Base-by-base conservation (phyloP, 768 basidiomycete genomes). In the Cystobasidium tubakii region DNA sequence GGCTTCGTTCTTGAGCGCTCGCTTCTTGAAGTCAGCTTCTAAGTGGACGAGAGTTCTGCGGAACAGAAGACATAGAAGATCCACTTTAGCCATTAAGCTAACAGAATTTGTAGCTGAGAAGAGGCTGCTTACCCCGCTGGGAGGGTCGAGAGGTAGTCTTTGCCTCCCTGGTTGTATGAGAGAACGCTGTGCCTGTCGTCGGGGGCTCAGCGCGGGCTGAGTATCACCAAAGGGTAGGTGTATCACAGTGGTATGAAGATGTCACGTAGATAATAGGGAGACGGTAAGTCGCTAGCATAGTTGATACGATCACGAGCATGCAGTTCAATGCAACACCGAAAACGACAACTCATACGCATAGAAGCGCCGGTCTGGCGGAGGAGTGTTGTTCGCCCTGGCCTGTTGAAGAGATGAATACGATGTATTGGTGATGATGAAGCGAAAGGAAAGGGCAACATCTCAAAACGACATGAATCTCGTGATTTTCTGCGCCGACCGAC, bases 141-240 rank as follows among this genome's bases (percentile, higher is more conserved):
- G 43, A 93, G 80, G 44, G 82, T 87, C 73, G 82, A 84, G 27
- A 93, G 85, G 78, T 85, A 90, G 71, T 83, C 86, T 77, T 88
- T 88, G 33, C 85, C 77, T 42, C 54, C 2, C 9, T 87, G 84
- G 23, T 82, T 82, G 83, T 92, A 93, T 34, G 88, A 91, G 60
- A 91, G 77, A 54, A 93, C 77, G 53, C 86, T 83, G 77, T 92
- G 91, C 86, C 88, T 93, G 89, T 88, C 10, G 88, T 84, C n/a
- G 81, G 83, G 6, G 83, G 76, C 27, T 84, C 83, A 7, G 82
- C 78, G 43, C 87, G 87, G 76, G 85, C 89, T 90, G 53, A 6
- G n/a, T n/a, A n/a, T n/a, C n/a, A n/a, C n/a, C n/a, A n/a, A n/a
- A n/a, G n/a, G n/a, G n/a, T n/a, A n/a, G n/a, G n/a, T n/a, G n/a